Evolutionary conservation across 2,329 filamentous ascomycete species (phyloP).

Genomic region (Aureobasidium sp.): DNA sequence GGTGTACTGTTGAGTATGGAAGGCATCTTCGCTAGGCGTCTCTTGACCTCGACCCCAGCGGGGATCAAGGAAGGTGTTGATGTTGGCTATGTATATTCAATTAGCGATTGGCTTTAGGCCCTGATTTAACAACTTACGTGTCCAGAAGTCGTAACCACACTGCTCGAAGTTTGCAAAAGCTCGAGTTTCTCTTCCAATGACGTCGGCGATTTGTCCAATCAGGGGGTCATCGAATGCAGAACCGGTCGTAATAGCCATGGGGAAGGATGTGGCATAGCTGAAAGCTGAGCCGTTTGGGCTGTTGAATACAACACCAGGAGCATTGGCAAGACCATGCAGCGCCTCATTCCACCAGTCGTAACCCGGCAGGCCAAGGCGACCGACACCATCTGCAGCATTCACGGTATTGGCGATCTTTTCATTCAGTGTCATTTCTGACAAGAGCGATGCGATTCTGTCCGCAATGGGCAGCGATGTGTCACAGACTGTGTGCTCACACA

Average conservation of each 20-base stretch:
- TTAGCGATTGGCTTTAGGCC: background rate
- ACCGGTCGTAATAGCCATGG: slow-evolving; percentile 55
- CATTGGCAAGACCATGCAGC: slow-evolving; percentile 46
- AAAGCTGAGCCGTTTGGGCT: slow-evolving; percentile 39
- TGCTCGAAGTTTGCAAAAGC: slow-evolving; percentile 57
- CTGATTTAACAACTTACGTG: slow-evolving; percentile 29
- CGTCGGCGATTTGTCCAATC: slow-evolving; percentile 50
- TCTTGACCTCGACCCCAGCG: slow-evolving; percentile 22
- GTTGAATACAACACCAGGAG: slow-evolving; percentile 49
- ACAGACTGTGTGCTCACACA: slow-evolving; percentile 46
- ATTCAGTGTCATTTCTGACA: slow-evolving; percentile 65
- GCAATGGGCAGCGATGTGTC: slow-evolving; percentile 34
- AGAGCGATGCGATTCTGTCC: slow-evolving; percentile 34
- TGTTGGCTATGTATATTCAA: slow-evolving; percentile 41
- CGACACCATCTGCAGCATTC: slow-evolving; percentile 42
- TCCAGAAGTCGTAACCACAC: slow-evolving; percentile 54
- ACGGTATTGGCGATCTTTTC: slow-evolving; percentile 58
- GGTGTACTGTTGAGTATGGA: slow-evolving; percentile 29
- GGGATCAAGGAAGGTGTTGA: slow-evolving; percentile 56
- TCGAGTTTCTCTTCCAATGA: slow-evolving; percentile 54
- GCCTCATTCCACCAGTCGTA: slow-evolving; percentile 58
- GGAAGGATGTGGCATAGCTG: slow-evolving; percentile 57
- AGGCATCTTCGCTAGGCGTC: slow-evolving; percentile 23
- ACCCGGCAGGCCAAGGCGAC: slow-evolving; percentile 48
- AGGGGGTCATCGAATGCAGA: slow-evolving; percentile 59